Percentiles rank a stretch among this genome's conserved stretches.
phyloP scores from a whole-genome alignment of 2,329 filamentous ascomycete genomes.

The Aspergillus texensis region DNA sequence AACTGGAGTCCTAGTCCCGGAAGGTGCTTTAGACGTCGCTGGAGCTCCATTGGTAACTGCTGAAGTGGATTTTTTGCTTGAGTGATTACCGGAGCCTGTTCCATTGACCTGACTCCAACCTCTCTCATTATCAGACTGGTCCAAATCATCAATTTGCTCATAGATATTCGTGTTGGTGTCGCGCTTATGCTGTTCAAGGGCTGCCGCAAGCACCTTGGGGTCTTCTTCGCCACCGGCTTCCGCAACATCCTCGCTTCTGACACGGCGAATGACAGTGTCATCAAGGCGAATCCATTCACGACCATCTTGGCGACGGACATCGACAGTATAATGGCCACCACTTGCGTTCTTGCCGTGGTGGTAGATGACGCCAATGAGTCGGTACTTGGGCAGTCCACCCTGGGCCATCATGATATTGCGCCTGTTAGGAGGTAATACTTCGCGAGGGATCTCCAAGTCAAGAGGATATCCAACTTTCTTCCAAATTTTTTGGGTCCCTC shows the following conservation, averaged over 20 bases:
- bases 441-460: conserved; percentile 89
- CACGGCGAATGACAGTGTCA: conserved; percentile 84
- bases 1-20: conserved; percentile 60
- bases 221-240: conserved; percentile 82
- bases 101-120: conserved; percentile 87
- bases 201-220: conserved; percentile 66
- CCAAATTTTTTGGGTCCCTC: conserved; percentile 94
- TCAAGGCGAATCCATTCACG: conserved; percentile 95
- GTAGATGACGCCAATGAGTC: conserved; percentile 87
- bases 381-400: conserved; percentile 77
- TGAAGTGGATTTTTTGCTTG: conserved; percentile 71
- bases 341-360: conserved; percentile 97
- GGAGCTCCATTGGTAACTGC: conserved; percentile 65
- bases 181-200: conserved; percentile 68
- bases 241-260: conserved; percentile 85
- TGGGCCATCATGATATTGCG: conserved; percentile 67
- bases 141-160: conserved; percentile 64
- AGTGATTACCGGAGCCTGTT: conserved; percentile 41
- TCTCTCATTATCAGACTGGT: conserved; percentile 64
- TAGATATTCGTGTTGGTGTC: conserved; percentile 70
- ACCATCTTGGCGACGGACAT: conserved; percentile 91
- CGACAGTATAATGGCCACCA: conserved; percentile 96
- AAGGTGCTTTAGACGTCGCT: conserved; percentile 56
- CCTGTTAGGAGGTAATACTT: conserved; percentile 79
- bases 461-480: conserved; percentile 96